Evolutionary conservation across 2,329 filamentous ascomycete species (phyloP), one percentile per base, ranked within the genome.

Genomic region (Fusarium oligoseptatum): DNA sequence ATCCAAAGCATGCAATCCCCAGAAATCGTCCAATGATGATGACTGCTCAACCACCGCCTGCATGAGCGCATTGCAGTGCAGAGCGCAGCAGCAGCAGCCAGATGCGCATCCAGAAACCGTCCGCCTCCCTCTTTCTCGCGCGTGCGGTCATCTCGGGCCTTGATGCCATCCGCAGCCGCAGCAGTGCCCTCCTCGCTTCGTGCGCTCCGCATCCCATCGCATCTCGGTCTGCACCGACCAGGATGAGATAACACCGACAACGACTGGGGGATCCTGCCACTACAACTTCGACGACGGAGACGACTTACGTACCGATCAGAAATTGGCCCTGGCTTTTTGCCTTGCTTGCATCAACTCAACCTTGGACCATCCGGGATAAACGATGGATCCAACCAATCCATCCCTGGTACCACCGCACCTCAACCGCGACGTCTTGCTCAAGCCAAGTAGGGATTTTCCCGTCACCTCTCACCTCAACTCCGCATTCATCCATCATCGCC

Each of bases 1-100:
- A 52, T 45, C 36, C 43, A 34, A 61, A 32, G 45, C 52, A 63
- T 68, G 74, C 57, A 55, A 39, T 57, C 64, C 63, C 60, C 66
- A 65, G 68, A 24, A 68, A 73, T 73, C 69, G 55, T 71, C 70
- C 77, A 79, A 74, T 74, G 69, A 77, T 72, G 69, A 77, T 75
- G 60, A 67, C 60, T 73, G 62, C 41, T 64, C 71, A 70, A 77
- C 64, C 62, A 43, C 58, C 63, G 65, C 37, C 66, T 76, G 64
- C 64, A 68, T 74, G 70, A 75, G 73, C 64, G 43, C 45, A 65
- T 69, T 70, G 68, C 39, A 65, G 45, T 24, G 43, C 43, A 48
- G 43, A 65, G 45, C 11, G 43, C 43, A 45, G 20, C 43, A 37
- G 34, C 36, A 37, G 36, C 29, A 12, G 71, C 71, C 34, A 57